Evolutionary conservation across 352 stramenopile genomes (phyloP), one percentile per base, ranked within the genome.

Genomic region (Porosira glacialis): DNA sequence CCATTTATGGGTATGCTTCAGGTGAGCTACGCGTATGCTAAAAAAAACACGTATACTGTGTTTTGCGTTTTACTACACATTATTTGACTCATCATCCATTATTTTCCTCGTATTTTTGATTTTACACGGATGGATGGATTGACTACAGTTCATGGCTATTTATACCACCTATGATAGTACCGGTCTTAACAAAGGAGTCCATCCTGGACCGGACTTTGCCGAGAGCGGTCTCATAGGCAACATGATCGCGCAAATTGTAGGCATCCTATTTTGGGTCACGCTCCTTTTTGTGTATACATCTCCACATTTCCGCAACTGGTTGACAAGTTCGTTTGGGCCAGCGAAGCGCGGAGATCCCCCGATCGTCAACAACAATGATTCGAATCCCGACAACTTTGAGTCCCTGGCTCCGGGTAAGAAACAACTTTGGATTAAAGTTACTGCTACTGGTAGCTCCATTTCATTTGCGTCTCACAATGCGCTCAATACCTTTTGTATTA

Each of bases 121-220:
- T n/a, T n/a, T n/a, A n/a, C n/a, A n/a, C n/a, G n/a, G n/a, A n/a
- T n/a, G n/a, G n/a, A n/a, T n/a, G n/a, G n/a, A n/a, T n/a, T n/a
- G n/a, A n/a, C n/a, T n/a, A n/a, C n/a, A 78, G 35, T 78, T 70
- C 35, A 48, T 61, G 45, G 52, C 36, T 10, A 51, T 78, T 15
- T 78, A 78, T 27, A 74, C 59, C 27, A 73, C 36, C 10, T 78
- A 74, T 35, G 69, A 78, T 60, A 47, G 38, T 26, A 45, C 39
- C 7, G 69, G 61, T n/a, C 69, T 50, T 22, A 57, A 64, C 19
- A 74, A 35, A 39, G 69, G 69, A 4, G 64, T 78, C 17, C 27
- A 57, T 26, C 24, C 27, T n/a, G 60, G 55, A 13, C 2, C 36
- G 3, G 64, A 73, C 51, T 38, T 78, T 19, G 38, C 58, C 1